Base-by-base conservation (phyloP, 2,329 filamentous ascomycete species). In the Esteya vermicola region DNA sequence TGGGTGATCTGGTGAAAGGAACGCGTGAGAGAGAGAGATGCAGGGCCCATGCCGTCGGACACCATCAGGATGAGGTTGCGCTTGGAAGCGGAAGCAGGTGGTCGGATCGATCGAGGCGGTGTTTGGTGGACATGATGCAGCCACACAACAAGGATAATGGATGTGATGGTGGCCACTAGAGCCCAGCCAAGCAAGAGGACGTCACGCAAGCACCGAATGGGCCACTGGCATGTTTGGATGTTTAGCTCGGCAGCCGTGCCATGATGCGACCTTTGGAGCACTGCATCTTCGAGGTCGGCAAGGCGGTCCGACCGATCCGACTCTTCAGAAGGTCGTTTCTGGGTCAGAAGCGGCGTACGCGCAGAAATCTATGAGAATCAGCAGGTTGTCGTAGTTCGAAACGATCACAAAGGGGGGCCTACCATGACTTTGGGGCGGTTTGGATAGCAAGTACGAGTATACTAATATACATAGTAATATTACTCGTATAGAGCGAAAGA, bases 51-150 rank as follows among this genome's bases (percentile, higher is more conserved):
- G 53, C 91, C 91, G 58, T 98, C 91, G 1, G 85, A 94, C 28
- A 98, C 89, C 91, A 98, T 98, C 67, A 98, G 96, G 51, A 98
- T 81, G 39, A 98, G 68, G 60, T 96, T 98, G 40, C 85, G 75
- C 68, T 96, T 98, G 39, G 77, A 75, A 52, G 60, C 41, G 67
- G 64, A 50, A 36, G 48, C 48, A 4, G 19, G 20, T 0, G 25
- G 21, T 33, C 47, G 41, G 46, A 44, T 43, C 22, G 48, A 52
- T 37, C 54, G 54, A 42, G 47, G 52, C 31, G 56, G 50, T 10
- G 65, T 68, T 41, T 70, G 63, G 45, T 75, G 67, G 51, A 76
- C 71, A 58, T 94, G 85, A 54, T 85, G 82, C 14, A 83, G 61
- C 61, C 67, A 68, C n/a, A 91, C 81, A 4, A 83, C 83, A 18